These are phyloP conservation scores for Cucurbita argyrosperma DNA, from an alignment of 306 rosid species.

Conservation along the genomic window DNA sequence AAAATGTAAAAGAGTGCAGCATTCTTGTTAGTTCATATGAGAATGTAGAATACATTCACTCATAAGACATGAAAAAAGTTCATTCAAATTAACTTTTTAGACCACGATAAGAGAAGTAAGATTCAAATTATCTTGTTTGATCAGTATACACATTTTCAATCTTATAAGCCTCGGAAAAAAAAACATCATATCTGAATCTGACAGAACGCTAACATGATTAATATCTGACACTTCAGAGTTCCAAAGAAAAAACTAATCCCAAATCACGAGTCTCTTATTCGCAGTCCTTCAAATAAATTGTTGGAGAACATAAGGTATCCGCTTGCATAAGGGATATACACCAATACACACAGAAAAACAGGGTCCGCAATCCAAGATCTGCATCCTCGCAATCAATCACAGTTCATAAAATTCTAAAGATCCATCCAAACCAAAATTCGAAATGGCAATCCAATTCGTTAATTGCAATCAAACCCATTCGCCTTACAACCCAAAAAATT, in stretches of 20 bases:
- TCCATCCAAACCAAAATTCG: background rate
- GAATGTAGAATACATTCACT: background rate
- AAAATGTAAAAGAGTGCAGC: background rate
- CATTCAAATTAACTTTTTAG: background rate
- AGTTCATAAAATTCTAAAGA: background rate
- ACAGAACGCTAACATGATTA: too few relatives aligned
- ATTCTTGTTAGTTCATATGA: background rate
- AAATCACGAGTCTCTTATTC: background rate
- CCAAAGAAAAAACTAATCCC: too few relatives aligned
- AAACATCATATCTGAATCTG: background rate
- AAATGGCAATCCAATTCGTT: background rate
- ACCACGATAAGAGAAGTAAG: too few relatives aligned
- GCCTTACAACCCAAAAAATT: background rate
- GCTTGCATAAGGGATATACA: background rate
- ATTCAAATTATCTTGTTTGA: too few relatives aligned
- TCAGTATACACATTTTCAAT: background rate
- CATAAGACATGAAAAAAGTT: background rate
- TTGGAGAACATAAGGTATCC: background rate
- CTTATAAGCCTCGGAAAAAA: background rate
- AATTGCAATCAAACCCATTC: background rate
- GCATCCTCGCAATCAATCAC: background rate
- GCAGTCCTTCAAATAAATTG: background rate
- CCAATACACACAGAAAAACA: background rate
- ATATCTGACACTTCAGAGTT: background rate
- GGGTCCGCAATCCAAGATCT: background rate